A percentile compares a stretch with the other conserved stretches of the same genome.
These are phyloP conservation scores for Withania somnifera DNA, from an alignment of 305 asterid species.

Conservation along the genomic window DNA sequence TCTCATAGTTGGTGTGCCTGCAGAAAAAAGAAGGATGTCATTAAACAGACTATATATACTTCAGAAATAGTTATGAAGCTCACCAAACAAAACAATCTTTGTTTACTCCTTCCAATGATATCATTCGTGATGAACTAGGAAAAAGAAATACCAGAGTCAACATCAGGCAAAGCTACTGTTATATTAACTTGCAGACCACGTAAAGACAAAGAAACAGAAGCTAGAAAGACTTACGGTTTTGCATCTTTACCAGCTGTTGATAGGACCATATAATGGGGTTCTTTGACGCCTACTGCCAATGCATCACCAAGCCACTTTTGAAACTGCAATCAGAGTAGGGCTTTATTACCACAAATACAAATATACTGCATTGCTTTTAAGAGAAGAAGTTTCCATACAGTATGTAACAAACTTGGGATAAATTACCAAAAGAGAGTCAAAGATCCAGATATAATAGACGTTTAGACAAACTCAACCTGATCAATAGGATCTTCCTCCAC, in stretches of 20 bases:
- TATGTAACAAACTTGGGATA: background rate
- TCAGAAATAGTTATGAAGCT: constrained; percentile 13
- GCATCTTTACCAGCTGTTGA: constrained; percentile 76
- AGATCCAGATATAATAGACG: background rate
- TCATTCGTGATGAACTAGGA: constrained; percentile 78
- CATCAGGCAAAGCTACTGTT: background rate
- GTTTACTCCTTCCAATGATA: constrained; percentile 68
- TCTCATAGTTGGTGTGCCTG: constrained; percentile 73
- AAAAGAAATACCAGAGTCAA: background rate
- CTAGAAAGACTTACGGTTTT: constrained; percentile 44
- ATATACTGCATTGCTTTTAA: background rate
- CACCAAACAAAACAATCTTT: constrained; percentile 80
- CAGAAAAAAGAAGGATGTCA: constrained; percentile 16
- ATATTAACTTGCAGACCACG: background rate
- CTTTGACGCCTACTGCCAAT: constrained; percentile 61
- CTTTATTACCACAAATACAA: background rate
- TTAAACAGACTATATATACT: background rate
- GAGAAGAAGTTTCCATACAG: background rate
- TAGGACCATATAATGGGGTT: constrained; percentile 91
- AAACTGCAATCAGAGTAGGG: constrained; percentile 43
- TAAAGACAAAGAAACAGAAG: constrained; percentile 6
- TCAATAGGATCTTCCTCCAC: constrained; percentile 67
- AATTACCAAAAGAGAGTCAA: background rate
- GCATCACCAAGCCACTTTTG: constrained; percentile 93
- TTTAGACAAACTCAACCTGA: constrained; percentile 2